A percentile compares a stretch with the other conserved stretches of the same genome.
These are phyloP conservation scores for Porpolomopsis calyptriformis DNA, from an alignment of 768 basidiomycete genomes.

Conservation along the genomic window DNA sequence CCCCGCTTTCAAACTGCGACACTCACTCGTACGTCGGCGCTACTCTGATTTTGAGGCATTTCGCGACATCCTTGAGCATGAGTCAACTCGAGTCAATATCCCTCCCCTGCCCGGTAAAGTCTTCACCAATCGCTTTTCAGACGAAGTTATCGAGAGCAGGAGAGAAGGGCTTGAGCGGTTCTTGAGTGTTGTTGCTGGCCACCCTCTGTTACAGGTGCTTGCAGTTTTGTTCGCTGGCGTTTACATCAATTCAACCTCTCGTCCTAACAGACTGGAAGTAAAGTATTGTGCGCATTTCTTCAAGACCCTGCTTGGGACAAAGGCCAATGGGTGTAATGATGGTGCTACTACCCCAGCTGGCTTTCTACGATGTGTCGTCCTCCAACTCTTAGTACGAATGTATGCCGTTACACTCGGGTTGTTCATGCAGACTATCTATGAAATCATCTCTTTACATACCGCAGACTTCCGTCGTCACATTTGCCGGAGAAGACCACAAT, in stretches of 20 bases:
- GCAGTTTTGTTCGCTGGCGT: background rate
- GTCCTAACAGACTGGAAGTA: constrained; percentile 81
- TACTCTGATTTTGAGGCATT: constrained; percentile 96
- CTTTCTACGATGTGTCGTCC: background rate
- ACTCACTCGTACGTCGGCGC: constrained; percentile 77
- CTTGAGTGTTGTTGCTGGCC: constrained; percentile 91
- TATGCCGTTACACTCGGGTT: background rate
- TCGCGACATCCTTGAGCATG: constrained; percentile 94
- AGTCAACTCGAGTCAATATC: constrained; percentile 95
- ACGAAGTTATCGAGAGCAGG: constrained; percentile 89
- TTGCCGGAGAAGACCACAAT: background rate
- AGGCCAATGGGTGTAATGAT: constrained; percentile 56
- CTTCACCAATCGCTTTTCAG: constrained; percentile 96
- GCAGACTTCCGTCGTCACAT: background rate
- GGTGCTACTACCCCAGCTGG: background rate
- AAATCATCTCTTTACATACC: background rate
- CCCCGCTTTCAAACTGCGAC: constrained; percentile 95
- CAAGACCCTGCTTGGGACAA: constrained; percentile 93
- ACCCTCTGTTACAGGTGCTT: constrained; percentile 83
- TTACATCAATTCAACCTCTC: constrained; percentile 3
- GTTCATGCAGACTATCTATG: background rate
- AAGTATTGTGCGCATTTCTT: constrained; percentile 90
- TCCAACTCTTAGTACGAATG: background rate
- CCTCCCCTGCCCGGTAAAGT: constrained; percentile 96
- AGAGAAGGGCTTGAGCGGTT: constrained; percentile 93